phyloP scores from a whole-genome alignment of 345 rosid genomes.

The Raphanus raphanistrum region DNA sequence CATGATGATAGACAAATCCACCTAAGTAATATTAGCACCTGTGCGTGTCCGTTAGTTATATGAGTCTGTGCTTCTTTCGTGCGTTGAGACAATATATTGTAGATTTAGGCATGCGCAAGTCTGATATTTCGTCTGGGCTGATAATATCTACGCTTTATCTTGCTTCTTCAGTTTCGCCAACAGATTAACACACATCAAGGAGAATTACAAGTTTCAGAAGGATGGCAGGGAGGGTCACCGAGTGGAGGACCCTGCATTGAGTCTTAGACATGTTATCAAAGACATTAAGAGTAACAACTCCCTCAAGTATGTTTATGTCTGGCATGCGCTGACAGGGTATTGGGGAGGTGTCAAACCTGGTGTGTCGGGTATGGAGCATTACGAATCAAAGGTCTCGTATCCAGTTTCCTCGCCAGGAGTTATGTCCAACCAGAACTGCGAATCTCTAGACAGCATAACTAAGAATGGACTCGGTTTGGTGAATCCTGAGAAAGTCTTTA shows the following conservation, averaged over 20 bases:
- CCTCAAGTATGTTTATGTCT: neutral
- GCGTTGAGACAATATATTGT: no score
- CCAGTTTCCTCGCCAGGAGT: conserved; percentile 4
- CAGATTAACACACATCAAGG: conserved; percentile 8
- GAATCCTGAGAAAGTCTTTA: conserved; percentile 8
- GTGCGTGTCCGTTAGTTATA: no score
- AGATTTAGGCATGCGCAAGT: no score
- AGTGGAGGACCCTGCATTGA: conserved; percentile 8
- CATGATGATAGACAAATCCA: neutral
- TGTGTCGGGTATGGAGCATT: conserved; percentile 6
- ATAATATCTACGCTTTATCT: neutral
- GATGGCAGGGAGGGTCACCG: conserved; percentile 1
- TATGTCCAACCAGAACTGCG: neutral
- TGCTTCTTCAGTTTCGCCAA: neutral
- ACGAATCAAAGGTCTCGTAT: conserved; percentile 4
- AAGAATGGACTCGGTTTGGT: conserved; percentile 8
- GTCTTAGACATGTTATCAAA: conserved; percentile 7
- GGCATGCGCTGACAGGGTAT: neutral
- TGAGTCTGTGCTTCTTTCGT: no score
- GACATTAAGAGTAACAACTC: conserved; percentile 10
- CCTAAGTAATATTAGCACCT: neutral
- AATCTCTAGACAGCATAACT: neutral
- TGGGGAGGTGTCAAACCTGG: conserved; percentile 6
- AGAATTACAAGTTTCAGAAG: conserved; percentile 4
- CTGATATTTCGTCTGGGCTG: neutral